Evolutionary conservation across 2,329 filamentous ascomycete species (phyloP).

Genomic region (Proliferodiscus dingleyae): DNA sequence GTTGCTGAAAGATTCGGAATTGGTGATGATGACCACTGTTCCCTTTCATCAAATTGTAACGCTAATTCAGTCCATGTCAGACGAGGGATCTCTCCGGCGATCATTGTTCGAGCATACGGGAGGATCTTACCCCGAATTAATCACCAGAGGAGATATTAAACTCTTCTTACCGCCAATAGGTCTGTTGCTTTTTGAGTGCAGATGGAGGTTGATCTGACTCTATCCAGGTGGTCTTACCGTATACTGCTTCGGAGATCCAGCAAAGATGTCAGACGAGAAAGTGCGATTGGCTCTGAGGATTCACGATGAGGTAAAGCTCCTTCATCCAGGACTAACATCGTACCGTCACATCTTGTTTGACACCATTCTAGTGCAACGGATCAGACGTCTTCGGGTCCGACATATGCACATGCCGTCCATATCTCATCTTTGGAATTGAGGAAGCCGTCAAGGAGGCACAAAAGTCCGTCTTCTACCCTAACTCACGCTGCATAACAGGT

Average conservation of each 20-base stretch:
- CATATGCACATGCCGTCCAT: constrained; percentile 94
- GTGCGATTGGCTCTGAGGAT: constrained; percentile 78
- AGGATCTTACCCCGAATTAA: constrained; percentile 92
- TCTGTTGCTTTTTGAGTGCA: constrained; percentile 75
- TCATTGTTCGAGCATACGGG: constrained; percentile 93
- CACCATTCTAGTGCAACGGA: constrained; percentile 67
- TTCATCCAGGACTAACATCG: too few relatives aligned
- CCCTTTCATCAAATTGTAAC: constrained; percentile 25
- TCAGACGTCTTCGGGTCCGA: constrained; percentile 97
- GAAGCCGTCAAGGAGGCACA: constrained; percentile 97
- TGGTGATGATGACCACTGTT: too few relatives aligned
- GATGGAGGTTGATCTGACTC: constrained; percentile 32
- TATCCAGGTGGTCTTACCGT: constrained; percentile 68
- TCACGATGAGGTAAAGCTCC: constrained; percentile 51
- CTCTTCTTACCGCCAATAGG: constrained; percentile 93
- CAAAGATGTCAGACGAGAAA: constrained; percentile 85
- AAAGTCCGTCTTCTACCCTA: constrained; percentile 38
- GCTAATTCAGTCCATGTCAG: constrained; percentile 67
- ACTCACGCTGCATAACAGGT: background rate
- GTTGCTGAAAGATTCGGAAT: constrained; percentile 93
- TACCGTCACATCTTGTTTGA: too few relatives aligned
- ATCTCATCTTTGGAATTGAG: constrained; percentile 94
- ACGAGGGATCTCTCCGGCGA: constrained; percentile 80
- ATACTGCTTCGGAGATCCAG: constrained; percentile 93
- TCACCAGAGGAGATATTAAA: constrained; percentile 92